Base-by-base conservation (phyloP, 257 asterid genomes). In the Nicotiana obtusifolia region DNA sequence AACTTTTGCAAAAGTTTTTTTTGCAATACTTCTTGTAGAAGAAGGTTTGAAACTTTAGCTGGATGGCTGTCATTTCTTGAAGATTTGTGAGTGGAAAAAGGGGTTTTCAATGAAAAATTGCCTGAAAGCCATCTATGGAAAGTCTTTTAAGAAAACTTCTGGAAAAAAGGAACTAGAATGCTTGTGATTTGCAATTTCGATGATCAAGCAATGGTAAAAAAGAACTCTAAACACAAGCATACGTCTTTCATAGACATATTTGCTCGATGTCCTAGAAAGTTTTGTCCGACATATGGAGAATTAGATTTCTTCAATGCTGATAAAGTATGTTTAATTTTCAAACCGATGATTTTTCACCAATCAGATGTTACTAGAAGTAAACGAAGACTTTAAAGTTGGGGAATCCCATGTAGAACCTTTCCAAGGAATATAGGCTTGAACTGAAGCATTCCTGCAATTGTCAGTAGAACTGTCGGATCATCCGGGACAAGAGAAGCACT, bases 361-460 rank as follows among this genome's bases (percentile, higher is more conserved):
- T 30, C 28, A 49, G 24, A 24, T 49, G 37, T 47, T 30, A 75
- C 37, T 24, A 49, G 26, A 75, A 75, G 44, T 73, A 41, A 81
- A 81, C 83, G 82, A 76, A 76, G 41, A 82, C 19, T 17, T 64
- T 76, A 85, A 77, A 86, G 82, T 49, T 76, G 26, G 81, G 83
- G 67, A 83, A 73, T 80, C 83, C n/a, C 31, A 17, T 83, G 62
- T 61, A 66, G 77, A 82, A 93, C 99, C 99, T 95, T 93, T 86
- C 98, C 99, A 2, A 93, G 98, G 89, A 95, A 95, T 73, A 95
- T 90, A 53, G 98, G 98, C 88, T 95, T 95, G 94, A 95, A 95
- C 90, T 89, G 99, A 85, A 95, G 98, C 98, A 95, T 95, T 84
- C 98, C 99, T 62, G 99, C 99, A 77, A 95, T 95, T 37, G 99